Evolutionary conservation across 202 grass and related monocot species (phyloP).

Genomic region (Panicum virgatum): DNA sequence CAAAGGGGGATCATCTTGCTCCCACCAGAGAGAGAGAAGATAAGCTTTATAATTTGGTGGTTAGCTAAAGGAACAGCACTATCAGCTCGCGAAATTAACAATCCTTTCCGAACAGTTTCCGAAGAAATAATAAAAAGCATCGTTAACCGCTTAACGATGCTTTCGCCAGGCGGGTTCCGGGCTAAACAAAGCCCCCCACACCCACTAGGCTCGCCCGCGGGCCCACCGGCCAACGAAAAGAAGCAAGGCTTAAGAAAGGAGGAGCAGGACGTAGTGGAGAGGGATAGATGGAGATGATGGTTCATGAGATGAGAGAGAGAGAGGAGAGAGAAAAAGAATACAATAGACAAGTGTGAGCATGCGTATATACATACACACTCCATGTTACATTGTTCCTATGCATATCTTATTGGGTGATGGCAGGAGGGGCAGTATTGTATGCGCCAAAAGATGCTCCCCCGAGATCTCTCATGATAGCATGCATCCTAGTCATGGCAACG

Average conservation of each 20-base stretch:
- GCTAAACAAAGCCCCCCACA: slow-evolving; percentile 4
- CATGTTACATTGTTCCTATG: slow-evolving; percentile 60
- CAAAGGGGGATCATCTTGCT: slow-evolving; percentile 29
- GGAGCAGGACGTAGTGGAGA: slow-evolving; percentile 40
- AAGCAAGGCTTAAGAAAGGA: slow-evolving; percentile 43
- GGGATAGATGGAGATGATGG: slow-evolving; percentile 28
- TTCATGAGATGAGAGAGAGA: background rate
- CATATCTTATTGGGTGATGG: slow-evolving; percentile 34
- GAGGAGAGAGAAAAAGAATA: background rate
- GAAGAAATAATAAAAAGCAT: slow-evolving; percentile 7
- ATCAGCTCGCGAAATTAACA: slow-evolving; percentile 32
- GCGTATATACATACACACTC: background rate
- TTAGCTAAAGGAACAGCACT: slow-evolving; percentile 41
- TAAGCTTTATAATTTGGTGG: slow-evolving; percentile 28
- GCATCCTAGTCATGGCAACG: slow-evolving; percentile 56
- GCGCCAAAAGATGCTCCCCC: slow-evolving; percentile 46
- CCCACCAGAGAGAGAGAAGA: background rate
- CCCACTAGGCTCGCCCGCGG: slow-evolving; percentile 20
- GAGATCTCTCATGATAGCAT: slow-evolving; percentile 59
- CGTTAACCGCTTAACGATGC: slow-evolving; percentile 31
- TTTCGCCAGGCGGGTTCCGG: slow-evolving; percentile 14
- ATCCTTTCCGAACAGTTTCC: slow-evolving; percentile 25
- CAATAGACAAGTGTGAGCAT: background rate
- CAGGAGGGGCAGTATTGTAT: slow-evolving; percentile 31
- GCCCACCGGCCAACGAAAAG: slow-evolving; percentile 37